Evolutionary conservation across 2,329 filamentous ascomycete species (phyloP), one percentile per base, ranked within the genome.

Genomic region (Herpotrichia juniperi): DNA sequence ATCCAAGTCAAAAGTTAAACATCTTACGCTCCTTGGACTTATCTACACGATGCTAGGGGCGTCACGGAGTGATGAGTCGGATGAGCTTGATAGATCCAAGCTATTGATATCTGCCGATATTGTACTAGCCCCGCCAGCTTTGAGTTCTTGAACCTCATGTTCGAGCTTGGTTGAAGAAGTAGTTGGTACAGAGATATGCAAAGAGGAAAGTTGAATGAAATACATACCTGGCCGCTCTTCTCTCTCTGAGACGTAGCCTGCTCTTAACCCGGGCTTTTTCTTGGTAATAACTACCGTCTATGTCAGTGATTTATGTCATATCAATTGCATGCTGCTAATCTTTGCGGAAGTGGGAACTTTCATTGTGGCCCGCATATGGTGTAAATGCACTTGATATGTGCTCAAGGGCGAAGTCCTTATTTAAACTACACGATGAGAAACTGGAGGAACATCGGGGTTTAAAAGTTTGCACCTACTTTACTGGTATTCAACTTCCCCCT

Each of bases 211-310:
- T 32, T 21, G 39, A 31, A 30, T 9, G 34, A 5, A 19, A 21
- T 12, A 50, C 61, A 11, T 48, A 74, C 72, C 63, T 46, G 75
- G 56, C 24, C 74, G 60, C 46, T 64, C 61, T 54, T 76, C 74
- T 10, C 75, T 54, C 28, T 67, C 58, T 11, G 71, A 68, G 4
- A 76, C 73, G 57, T 75, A 76, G n/a, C 74, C 74, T 19, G 74
- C 82, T 25, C 83, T 77, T 31, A 83, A 31, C 9, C 65, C 65
- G 4, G 65, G 65, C 28, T 58, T 56, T 21, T 61, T 53, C 34
- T 55, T 59, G 8, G 58, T 51, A 17, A 46, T 30, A 21, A 52
- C 54, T 55, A 14, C 6, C 42, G 1, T 7, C 21, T 4, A 17
- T 17, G 30, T 19, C 17, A 17, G 43, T 55, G 25, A 57, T 34